phyloP scores from a whole-genome alignment of 1,284 basidiomycete species.

The Pseudozyma pruni region DNA sequence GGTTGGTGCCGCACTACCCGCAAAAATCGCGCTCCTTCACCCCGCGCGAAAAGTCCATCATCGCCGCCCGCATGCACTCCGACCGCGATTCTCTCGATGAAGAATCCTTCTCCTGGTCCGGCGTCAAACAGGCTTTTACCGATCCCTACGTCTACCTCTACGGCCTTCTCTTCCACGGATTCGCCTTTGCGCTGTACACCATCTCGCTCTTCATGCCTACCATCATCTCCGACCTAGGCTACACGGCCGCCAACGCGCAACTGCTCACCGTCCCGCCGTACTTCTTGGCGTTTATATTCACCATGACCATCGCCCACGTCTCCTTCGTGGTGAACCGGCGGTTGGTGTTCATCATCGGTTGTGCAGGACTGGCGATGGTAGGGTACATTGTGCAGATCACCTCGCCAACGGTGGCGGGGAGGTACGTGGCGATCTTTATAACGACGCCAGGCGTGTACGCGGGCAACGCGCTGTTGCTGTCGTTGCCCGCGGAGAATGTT shows the following conservation, averaged over 20 bases:
- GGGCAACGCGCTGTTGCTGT: constrained; percentile 71
- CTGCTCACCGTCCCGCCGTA: constrained; percentile 76
- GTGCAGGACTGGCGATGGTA: constrained; percentile 73
- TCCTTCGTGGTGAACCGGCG: constrained; percentile 67
- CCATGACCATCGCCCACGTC: constrained; percentile 71
- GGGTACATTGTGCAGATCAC: constrained; percentile 77
- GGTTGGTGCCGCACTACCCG: constrained; percentile 74
- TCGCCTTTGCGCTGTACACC: constrained; percentile 69
- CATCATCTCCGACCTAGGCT: constrained; percentile 75
- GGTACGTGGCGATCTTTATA: constrained; percentile 76
- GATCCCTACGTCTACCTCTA: constrained; percentile 77
- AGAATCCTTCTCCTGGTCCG: constrained; percentile 67
- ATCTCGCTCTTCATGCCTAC: constrained; percentile 67
- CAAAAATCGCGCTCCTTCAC: constrained; percentile 72
- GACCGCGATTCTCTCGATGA: constrained; percentile 73
- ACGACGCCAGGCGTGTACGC: constrained; percentile 75
- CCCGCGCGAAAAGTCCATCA: constrained; percentile 71
- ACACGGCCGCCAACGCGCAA: constrained; percentile 74
- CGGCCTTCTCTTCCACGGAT: constrained; percentile 75
- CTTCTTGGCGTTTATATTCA: constrained; percentile 69
- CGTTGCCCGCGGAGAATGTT: constrained; percentile 78
- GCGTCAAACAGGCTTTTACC: constrained; percentile 70
- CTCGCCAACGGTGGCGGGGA: constrained; percentile 72
- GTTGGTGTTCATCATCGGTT: constrained; percentile 73
- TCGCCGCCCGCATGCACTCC: constrained; percentile 71